Conservation (phyloP, 768 basidiomycete species). For the Suillus hirtellus region DNA sequence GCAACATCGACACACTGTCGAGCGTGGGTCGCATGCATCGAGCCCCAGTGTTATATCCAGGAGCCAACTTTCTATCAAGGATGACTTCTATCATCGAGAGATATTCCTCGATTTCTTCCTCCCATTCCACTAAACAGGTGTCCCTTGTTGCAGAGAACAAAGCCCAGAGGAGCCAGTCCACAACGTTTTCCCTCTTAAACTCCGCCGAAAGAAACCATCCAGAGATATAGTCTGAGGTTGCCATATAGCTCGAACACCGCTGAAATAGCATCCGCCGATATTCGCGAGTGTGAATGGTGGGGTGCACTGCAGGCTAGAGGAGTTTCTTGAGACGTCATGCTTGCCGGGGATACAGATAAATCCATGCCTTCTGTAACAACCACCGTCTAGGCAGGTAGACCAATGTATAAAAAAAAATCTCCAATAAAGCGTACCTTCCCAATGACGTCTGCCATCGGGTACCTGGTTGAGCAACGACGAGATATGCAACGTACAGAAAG, state of each 20-base stretch:
- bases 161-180: constrained; percentile 69
- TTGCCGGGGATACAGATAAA: background rate
- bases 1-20: constrained; percentile 55
- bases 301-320: constrained; percentile 32
- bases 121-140: constrained; percentile 38
- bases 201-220: constrained; percentile 54
- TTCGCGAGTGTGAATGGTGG: constrained; percentile 39
- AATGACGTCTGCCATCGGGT: constrained; percentile 19
- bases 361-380: constrained; percentile 46
- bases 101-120: constrained; percentile 54
- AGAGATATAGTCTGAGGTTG: constrained; percentile 32
- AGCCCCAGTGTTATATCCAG: constrained; percentile 40
- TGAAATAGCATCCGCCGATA: constrained; percentile 50
- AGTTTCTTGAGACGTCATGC: background rate
- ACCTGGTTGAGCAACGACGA: constrained; percentile 12
- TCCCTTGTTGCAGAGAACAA: constrained; percentile 47
- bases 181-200: constrained; percentile 47
- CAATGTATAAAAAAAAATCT: constrained; percentile 49
- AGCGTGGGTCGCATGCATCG: constrained; percentile 52
- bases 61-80: constrained; percentile 41
- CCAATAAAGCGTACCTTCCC: constrained; percentile 38
- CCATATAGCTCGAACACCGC: constrained; percentile 39
- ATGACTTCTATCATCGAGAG: constrained; percentile 39
- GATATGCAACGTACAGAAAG: constrained; percentile 36
- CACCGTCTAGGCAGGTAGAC: constrained; percentile 49